These are phyloP conservation scores for Xylariaceae sp. DNA, from an alignment of 2,329 filamentous ascomycete genomes.

Conservation along the genomic window DNA sequence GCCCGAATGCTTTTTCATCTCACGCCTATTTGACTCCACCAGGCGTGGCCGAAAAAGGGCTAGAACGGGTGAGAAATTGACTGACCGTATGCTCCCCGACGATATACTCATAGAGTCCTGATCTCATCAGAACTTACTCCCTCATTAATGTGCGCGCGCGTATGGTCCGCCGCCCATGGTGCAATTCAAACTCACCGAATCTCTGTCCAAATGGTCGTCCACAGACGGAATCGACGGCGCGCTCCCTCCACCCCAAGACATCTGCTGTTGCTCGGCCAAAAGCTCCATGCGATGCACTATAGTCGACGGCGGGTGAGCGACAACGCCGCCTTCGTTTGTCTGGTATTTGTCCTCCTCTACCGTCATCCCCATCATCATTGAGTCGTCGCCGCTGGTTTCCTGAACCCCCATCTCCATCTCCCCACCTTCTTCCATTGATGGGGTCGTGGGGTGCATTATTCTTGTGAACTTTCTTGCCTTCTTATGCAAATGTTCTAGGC, in stretches of 20 bases:
- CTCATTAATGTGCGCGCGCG: too few species aligned
- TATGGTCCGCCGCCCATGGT: too few species aligned
- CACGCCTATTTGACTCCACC: conserved; percentile 11
- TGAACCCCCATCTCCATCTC: too few species aligned
- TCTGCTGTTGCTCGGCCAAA: conserved; percentile 6
- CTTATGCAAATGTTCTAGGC: too few species aligned
- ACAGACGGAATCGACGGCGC: conserved; percentile 25
- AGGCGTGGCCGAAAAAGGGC: too few species aligned
- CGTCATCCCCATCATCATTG: neutral
- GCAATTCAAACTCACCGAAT: too few species aligned
- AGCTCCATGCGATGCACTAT: neutral
- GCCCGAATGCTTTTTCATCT: conserved; percentile 11
- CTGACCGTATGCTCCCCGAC: too few species aligned
- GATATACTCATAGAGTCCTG: conserved; percentile 16
- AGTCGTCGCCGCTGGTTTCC: neutral
- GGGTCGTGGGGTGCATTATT: too few species aligned
- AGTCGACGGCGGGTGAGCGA: neutral
- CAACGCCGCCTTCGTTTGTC: neutral
- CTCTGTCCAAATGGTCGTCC: conserved; percentile 18
- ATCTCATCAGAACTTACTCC: too few species aligned
- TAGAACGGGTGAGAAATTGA: too few species aligned
- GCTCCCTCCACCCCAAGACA: conserved; percentile 25
- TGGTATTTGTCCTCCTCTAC: neutral
- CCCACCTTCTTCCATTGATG: too few species aligned
- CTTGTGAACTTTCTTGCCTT: too few species aligned